Conservation (phyloP, 345 rosid species). For the Gossypium arboreum region DNA sequence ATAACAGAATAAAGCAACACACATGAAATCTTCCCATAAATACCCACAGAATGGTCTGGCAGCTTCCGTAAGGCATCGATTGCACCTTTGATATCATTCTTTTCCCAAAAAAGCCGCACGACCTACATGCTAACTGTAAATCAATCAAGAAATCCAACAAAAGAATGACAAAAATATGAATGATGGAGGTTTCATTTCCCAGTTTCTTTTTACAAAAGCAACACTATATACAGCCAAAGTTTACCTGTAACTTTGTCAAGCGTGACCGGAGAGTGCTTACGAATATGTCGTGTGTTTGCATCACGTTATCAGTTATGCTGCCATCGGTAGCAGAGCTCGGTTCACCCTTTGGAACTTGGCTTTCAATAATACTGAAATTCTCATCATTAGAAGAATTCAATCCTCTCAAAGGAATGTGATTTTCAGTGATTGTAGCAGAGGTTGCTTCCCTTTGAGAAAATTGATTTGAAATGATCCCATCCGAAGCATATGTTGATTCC, state of each 20-base stretch:
- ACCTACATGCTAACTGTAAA: slow-evolving; percentile 44
- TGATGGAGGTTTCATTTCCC: background rate
- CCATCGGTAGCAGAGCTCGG: background rate
- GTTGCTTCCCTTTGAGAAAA: slow-evolving; percentile 10
- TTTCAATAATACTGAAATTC: background rate
- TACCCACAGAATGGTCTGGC: slow-evolving; percentile 91
- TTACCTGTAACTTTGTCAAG: slow-evolving; percentile 89
- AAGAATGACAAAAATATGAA: background rate
- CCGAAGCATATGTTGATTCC: background rate
- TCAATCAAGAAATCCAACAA: slow-evolving; percentile 13
- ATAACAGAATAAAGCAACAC: slow-evolving; percentile 15
- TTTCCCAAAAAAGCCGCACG: slow-evolving; percentile 84
- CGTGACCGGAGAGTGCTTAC: slow-evolving; percentile 77
- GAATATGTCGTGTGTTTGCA: slow-evolving; percentile 70
- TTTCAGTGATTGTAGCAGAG: background rate
- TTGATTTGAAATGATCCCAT: background rate
- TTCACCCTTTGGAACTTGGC: background rate
- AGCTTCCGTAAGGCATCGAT: slow-evolving; percentile 68
- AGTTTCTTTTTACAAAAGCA: background rate
- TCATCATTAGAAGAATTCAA: background rate
- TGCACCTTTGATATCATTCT: slow-evolving; percentile 73
- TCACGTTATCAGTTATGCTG: slow-evolving; percentile 48
- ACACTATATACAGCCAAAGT: slow-evolving; percentile 4
- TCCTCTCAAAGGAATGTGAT: slow-evolving; percentile 5
- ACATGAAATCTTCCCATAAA: slow-evolving; percentile 23